Percentiles rank a stretch among this genome's conserved stretches.
phyloP scores from a whole-genome alignment of 257 asterid species.

The Gentiana macrophylla region DNA sequence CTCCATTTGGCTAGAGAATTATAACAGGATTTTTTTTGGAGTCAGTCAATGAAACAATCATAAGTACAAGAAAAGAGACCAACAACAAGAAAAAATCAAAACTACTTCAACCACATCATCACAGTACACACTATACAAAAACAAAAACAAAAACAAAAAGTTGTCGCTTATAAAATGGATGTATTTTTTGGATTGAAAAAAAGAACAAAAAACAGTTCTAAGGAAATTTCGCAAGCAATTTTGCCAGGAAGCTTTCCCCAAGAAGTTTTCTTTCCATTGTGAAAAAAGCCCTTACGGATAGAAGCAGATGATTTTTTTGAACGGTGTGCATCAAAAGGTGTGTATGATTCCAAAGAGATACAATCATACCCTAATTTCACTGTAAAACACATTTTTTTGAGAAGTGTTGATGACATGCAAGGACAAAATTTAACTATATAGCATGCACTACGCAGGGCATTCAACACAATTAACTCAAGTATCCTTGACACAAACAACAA shows the following conservation, averaged over 20 bases:
- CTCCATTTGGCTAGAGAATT: conserved; percentile 53
- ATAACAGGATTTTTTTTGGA: no score
- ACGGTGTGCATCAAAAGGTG: not conserved
- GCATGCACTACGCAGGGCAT: no score
- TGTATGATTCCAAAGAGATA: no score
- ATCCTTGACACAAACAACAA: not conserved
- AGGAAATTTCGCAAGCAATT: no score
- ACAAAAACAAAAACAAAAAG: not conserved
- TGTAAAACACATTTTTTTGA: no score
- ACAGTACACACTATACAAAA: not conserved
- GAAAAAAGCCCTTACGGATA: not conserved
- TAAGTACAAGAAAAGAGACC: not conserved
- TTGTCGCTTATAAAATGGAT: not conserved
- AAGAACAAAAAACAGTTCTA: not conserved
- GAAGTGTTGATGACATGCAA: no score
- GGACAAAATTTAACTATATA: not conserved
- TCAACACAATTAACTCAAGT: no score
- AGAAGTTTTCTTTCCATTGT: no score
- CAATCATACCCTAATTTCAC: not conserved
- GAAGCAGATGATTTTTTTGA: no score
- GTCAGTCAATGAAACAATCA: no score
- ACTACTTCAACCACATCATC: not conserved
- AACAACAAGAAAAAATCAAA: not conserved
- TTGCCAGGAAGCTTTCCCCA: no score
- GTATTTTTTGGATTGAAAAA: not conserved